Base-by-base conservation (phyloP, 306 rosid genomes). In the Corylus americana region DNA sequence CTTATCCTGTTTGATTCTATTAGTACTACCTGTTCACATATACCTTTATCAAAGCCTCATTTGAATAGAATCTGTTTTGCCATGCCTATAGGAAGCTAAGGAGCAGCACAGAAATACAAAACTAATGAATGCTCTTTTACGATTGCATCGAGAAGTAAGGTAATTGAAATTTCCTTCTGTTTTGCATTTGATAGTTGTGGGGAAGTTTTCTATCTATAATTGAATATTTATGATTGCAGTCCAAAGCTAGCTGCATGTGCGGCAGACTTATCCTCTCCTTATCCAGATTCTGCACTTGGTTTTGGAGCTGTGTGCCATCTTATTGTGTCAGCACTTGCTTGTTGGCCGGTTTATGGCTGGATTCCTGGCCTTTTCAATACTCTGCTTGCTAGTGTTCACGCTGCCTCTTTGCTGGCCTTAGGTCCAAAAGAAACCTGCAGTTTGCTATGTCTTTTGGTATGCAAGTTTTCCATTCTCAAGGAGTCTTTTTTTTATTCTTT, bases 391-490 rank as follows among this genome's bases (percentile, higher is more conserved):
- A 95, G 90, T 20, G 89, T 84, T 78, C 94, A 88, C 78, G 85
- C 97, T 68, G 83, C 94, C 84, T 90, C 97, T 27, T 55, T 88
- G 74, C 87, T 93, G 87, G 85, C 96, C 76, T 86, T 93, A 79
- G 99, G 99, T 83, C 98, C 98, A 66, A 95, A 93, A 83, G 98
- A 95, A 88, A 93, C 99, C 8, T 93, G 97, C 94, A 95, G 99
- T 86, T 87, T 95, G 81, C 88, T 95, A 74, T 90, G 92, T 82
- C 94, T 95, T 80, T 75, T 95, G 98, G 99, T 95, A 87, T 82
- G 94, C 31, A 85, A 69, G 59, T 79, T 71, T 64, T 51, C 58
- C 42, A 78, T 77, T 70, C 51, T 68, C 51, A 17, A 9, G 50
- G 25, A 68, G 10, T 68, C 2, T 42, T 8, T 49, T 12, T 49